These are phyloP conservation scores for Nidula microcarpa DNA, from an alignment of 768 basidiomycete species.

Conservation along the genomic window DNA sequence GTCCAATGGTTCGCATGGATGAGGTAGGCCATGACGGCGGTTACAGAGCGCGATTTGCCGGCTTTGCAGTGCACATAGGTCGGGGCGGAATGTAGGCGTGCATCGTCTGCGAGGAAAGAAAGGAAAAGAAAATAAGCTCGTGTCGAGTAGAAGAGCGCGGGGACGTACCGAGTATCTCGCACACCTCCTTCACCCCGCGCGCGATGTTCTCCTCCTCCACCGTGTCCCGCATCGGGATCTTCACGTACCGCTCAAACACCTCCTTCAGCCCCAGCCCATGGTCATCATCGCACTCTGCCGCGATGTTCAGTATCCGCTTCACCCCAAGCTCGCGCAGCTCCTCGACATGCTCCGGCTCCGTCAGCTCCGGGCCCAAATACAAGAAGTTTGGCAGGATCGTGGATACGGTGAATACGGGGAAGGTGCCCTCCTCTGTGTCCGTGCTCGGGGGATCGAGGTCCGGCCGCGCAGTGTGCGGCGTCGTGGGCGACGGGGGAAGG, in stretches of 20 bases:
- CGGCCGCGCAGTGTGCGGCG: conserved; percentile 46
- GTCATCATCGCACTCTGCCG: conserved; percentile 85
- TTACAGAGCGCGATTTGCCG: conserved; percentile 93
- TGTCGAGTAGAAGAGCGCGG: not conserved
- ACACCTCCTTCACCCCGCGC: conserved; percentile 78
- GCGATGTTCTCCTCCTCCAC: conserved; percentile 92
- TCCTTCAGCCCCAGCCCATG: conserved; percentile 64
- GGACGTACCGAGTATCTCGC: conserved; percentile 78
- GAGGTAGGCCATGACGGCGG: conserved; percentile 95
- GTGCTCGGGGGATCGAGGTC: conserved; percentile 58
- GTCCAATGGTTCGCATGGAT: conserved; percentile 99
- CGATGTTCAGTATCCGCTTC: conserved; percentile 87
- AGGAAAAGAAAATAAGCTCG: too few species aligned
- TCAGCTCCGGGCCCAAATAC: conserved; percentile 88
- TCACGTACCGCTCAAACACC: conserved; percentile 79
- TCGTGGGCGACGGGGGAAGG: conserved; percentile 54
- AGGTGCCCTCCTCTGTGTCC: conserved; percentile 46
- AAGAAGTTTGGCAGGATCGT: conserved; percentile 90
- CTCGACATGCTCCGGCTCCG: conserved; percentile 67
- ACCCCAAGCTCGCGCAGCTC: conserved; percentile 76
- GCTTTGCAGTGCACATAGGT: conserved; percentile 97
- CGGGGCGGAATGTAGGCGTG: conserved; percentile 81
- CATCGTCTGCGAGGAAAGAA: conserved; percentile 63
- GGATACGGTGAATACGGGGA: conserved; percentile 76
- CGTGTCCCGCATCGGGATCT: conserved; percentile 91